Evolutionary conservation across 2,329 filamentous ascomycete genomes (phyloP).

Genomic region (Apiospora rasikravindrae): DNA sequence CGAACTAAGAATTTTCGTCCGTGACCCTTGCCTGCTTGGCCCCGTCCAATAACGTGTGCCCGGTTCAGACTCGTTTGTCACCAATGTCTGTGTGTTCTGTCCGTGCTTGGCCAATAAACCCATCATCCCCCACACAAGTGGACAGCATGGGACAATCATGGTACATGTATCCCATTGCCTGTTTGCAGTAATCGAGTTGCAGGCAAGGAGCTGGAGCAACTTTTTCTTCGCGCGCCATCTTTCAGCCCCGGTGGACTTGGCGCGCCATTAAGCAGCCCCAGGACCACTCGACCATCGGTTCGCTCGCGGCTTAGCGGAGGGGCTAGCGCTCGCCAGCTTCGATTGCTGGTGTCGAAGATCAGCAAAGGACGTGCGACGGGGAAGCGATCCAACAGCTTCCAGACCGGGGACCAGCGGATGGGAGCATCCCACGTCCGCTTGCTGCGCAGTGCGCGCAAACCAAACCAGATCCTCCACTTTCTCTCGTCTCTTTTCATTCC

Average conservation of each 20-base stretch:
- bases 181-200: no score
- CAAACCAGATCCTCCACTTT: background rate
- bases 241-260: no score
- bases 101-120: background rate
- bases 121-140: background rate
- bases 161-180: no score
- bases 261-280: no score
- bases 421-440: background rate
- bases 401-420: conserved; percentile 1
- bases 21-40: no score
- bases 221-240: no score
- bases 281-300: no score
- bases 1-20: no score
- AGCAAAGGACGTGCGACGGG: background rate
- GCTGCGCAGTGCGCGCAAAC: no score
- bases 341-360: background rate
- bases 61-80: no score
- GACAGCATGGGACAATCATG: background rate
- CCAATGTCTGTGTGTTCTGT: background rate
- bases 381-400: background rate
- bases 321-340: background rate
- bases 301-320: background rate
- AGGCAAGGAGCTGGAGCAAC: no score
- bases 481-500: background rate
- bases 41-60: background rate